Percentiles rank a stretch among this genome's conserved stretches.
These are phyloP conservation scores for Calonectria fujianensis DNA, from an alignment of 2,329 filamentous ascomycete genomes.

Conservation along the genomic window DNA sequence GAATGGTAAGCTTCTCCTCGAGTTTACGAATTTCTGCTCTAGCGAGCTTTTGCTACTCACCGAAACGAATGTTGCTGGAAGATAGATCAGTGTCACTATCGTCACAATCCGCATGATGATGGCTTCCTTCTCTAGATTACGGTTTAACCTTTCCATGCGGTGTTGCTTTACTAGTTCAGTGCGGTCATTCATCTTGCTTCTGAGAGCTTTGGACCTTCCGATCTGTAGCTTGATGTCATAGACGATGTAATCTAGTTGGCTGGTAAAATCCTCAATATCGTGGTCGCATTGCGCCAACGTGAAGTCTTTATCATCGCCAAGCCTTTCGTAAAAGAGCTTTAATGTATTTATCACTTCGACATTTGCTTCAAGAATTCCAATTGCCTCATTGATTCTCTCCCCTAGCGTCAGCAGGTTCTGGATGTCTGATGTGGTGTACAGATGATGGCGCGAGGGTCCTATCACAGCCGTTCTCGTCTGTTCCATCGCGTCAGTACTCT, in stretches of 20 bases:
- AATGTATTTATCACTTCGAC: slow-evolving; percentile 31
- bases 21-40: background rate
- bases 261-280: slow-evolving; percentile 25
- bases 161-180: slow-evolving; percentile 28
- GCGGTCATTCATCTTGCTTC: slow-evolving; percentile 8
- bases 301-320: slow-evolving; percentile 14
- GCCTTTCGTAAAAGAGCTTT: slow-evolving; percentile 23
- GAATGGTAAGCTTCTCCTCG: background rate
- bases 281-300: slow-evolving; percentile 8
- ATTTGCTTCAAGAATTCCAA: slow-evolving; percentile 24
- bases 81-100: slow-evolving; percentile 31
- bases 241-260: slow-evolving; percentile 17
- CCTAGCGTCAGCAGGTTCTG: slow-evolving; percentile 3
- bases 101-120: slow-evolving; percentile 29
- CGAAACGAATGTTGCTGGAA: slow-evolving; percentile 34
- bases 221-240: slow-evolving; percentile 24
- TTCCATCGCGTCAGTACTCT: background rate
- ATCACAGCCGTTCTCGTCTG: slow-evolving; percentile 22
- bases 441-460: background rate
- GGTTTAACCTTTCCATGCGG: slow-evolving; percentile 24
- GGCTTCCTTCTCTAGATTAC: slow-evolving; percentile 27
- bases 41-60: background rate
- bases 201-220: slow-evolving; percentile 13
- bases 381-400: slow-evolving; percentile 9
- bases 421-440: slow-evolving; percentile 15